Conservation (phyloP, 306 rosid genomes). For the Pterocarpus macrocarpus region DNA sequence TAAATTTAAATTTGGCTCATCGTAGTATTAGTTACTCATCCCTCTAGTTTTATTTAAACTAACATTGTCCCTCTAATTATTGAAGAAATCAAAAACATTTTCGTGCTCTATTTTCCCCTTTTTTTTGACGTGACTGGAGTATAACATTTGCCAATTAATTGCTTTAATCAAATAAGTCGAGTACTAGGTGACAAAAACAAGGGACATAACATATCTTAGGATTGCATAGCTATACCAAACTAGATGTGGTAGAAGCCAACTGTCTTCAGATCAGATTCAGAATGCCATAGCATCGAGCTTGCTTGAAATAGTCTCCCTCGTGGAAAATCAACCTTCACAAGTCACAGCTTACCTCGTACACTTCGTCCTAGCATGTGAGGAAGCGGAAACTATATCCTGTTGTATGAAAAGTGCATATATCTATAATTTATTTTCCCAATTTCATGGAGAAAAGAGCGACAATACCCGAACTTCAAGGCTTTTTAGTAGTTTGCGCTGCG, state of each 20-base stretch:
- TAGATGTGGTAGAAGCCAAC: neutral
- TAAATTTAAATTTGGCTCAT: neutral
- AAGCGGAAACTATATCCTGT: neutral
- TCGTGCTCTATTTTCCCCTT: neutral
- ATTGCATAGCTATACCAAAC: too few relatives aligned
- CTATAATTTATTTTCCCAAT: slow-evolving; percentile 26
- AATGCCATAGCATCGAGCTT: neutral
- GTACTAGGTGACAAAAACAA: neutral
- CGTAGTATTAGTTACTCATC: neutral
- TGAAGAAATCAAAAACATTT: neutral
- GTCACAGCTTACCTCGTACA: slow-evolving; percentile 7
- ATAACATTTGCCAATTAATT: neutral
- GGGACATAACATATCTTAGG: neutral
- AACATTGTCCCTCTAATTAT: neutral
- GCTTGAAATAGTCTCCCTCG: neutral
- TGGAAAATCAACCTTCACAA: neutral
- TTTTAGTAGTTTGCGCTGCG: too few relatives aligned
- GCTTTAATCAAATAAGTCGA: neutral
- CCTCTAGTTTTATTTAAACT: neutral
- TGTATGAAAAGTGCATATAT: slow-evolving; percentile 15
- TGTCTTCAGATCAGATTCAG: neutral
- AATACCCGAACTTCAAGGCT: neutral
- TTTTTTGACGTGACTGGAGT: neutral
- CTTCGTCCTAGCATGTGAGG: neutral
- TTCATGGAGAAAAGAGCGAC: slow-evolving; percentile 28